Conservation (phyloP, 164 flowering plant genomes). For the Sextonia rubra region DNA sequence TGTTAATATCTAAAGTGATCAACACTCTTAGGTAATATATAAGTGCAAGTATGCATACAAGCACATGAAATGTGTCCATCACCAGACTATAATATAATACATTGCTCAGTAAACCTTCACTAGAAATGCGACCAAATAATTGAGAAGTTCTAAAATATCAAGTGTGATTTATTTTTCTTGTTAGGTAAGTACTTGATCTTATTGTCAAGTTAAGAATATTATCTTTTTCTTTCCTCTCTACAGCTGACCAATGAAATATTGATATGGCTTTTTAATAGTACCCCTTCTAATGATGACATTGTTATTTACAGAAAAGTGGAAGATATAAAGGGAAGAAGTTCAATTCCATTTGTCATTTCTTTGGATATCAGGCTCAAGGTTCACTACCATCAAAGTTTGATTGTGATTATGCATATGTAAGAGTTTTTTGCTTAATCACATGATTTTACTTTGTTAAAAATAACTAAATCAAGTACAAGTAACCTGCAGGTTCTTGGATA, state of each 20-base stretch:
- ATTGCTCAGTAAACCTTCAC: too few relatives aligned
- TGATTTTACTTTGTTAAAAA: background rate
- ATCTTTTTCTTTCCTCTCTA: background rate
- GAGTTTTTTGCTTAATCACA: background rate
- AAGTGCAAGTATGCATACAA: too few relatives aligned
- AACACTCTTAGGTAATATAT: too few relatives aligned
- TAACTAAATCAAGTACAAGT: background rate
- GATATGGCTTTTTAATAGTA: background rate
- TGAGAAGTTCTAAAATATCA: too few relatives aligned
- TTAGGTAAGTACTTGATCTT: background rate
- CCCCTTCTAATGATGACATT: too few relatives aligned
- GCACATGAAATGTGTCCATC: too few relatives aligned
- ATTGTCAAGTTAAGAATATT: background rate
- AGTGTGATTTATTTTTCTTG: too few relatives aligned
- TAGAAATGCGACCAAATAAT: too few relatives aligned
- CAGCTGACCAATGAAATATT: background rate
- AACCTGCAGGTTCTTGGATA: conserved; percentile 25
- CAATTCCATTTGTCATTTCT: conserved; percentile 25
- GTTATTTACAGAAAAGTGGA: conserved; percentile 15
- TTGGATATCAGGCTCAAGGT: conserved; percentile 28
- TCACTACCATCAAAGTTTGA: conserved; percentile 29
- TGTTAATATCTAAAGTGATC: too few relatives aligned
- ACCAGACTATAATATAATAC: too few relatives aligned
- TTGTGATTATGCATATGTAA: conserved; percentile 27
- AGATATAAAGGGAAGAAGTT: conserved; percentile 22